Conservation (phyloP, 371 early-diverging fungal species). For the Vairimorpha necatrix region DNA sequence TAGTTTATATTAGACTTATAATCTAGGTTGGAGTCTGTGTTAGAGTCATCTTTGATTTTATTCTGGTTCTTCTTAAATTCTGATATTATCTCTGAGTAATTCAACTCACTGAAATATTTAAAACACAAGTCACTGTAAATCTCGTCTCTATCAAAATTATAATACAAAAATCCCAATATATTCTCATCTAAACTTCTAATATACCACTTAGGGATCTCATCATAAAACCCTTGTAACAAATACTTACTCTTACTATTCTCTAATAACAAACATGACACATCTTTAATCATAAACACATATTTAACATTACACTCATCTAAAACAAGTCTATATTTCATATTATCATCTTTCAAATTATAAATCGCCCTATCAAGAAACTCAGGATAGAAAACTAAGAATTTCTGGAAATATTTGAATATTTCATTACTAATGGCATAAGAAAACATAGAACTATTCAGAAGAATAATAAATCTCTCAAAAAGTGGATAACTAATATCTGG, state of each 20-base stretch:
- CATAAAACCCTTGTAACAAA: conserved; percentile 25
- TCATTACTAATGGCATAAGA: background rate
- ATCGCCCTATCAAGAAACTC: background rate
- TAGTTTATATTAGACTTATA: no score
- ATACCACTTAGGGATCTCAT: conserved; percentile 25
- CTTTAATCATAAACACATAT: background rate
- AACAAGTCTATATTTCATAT: background rate
- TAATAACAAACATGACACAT: background rate
- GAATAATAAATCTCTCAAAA: conserved; percentile 24
- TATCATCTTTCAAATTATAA: conserved; percentile 7
- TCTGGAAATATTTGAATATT: conserved; percentile 8
- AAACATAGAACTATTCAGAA: conserved; percentile 17
- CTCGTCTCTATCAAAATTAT: conserved; percentile 21
- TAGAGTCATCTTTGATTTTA: no score
- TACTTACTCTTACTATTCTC: conserved; percentile 18
- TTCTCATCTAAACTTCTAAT: conserved; percentile 8
- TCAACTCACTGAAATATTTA: background rate
- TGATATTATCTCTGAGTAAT: background rate
- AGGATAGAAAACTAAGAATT: background rate
- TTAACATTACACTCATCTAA: background rate
- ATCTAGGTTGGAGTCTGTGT: no score
- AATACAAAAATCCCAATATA: conserved; percentile 16
- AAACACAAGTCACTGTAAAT: conserved; percentile 16
- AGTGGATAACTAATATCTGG: background rate
- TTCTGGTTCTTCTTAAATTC: background rate